These are phyloP conservation scores for Fomitopsis palustris DNA, from an alignment of 1,284 basidiomycete genomes.

Conservation along the genomic window DNA sequence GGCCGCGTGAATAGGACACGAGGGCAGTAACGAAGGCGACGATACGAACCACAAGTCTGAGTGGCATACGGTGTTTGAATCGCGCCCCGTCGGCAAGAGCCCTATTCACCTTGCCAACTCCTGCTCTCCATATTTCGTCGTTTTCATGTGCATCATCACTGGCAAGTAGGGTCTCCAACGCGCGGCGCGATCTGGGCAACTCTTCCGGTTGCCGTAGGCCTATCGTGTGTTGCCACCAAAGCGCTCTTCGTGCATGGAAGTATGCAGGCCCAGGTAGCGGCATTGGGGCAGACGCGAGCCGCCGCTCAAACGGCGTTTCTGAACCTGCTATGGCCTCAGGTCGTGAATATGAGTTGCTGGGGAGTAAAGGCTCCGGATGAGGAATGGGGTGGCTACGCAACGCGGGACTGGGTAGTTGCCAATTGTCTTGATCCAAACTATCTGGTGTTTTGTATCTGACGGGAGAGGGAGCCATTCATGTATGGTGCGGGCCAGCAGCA, in stretches of 20 bases:
- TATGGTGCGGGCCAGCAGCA: neutral
- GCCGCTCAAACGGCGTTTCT: conserved; percentile 34
- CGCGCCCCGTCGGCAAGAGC: conserved; percentile 52
- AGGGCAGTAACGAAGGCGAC: neutral
- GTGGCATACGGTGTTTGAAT: conserved; percentile 55
- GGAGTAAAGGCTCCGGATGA: neutral
- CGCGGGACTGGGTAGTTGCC: neutral
- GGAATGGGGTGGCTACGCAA: neutral
- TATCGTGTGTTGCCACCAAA: conserved; percentile 46
- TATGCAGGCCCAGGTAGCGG: conserved; percentile 62
- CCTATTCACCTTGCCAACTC: conserved; percentile 60
- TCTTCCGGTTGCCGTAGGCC: conserved; percentile 18
- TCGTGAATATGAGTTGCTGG: neutral
- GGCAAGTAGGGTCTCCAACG: conserved; percentile 52
- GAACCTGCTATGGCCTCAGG: neutral
- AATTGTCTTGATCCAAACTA: neutral
- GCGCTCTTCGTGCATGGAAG: conserved; percentile 55
- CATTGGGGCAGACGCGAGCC: conserved; percentile 34
- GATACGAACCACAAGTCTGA: conserved; percentile 56
- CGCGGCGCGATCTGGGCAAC: conserved; percentile 38
- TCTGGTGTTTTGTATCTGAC: neutral
- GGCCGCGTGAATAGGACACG: conserved; percentile 5
- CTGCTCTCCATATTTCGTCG: conserved; percentile 53
- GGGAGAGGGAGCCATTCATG: conserved; percentile 1
- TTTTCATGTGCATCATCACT: conserved; percentile 43